phyloP scores from a whole-genome alignment of 441 rosid genomes.

The Aleurites moluccanus region DNA sequence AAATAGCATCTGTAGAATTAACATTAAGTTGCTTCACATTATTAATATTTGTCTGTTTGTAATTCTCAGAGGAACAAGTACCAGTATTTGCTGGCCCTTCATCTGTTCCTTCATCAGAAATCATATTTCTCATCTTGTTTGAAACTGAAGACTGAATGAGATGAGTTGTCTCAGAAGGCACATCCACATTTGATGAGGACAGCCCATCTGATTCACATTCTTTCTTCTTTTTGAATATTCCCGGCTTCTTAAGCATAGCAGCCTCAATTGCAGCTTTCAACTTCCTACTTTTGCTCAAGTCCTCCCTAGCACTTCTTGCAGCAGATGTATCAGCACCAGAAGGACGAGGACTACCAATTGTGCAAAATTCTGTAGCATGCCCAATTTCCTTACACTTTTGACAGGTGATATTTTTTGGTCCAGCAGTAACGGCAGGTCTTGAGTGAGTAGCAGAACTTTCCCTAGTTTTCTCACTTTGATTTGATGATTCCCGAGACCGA shows the following conservation, averaged over 20 bases:
- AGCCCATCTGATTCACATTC: conserved; percentile 51
- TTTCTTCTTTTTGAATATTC: conserved; percentile 59
- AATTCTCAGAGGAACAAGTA: conserved; percentile 36
- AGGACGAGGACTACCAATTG: conserved; percentile 37
- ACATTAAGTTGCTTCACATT: conserved; percentile 41
- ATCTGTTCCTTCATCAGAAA: conserved; percentile 45
- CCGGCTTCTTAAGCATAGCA: conserved; percentile 76
- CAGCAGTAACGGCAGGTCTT: conserved; percentile 40
- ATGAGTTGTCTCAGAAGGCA: conserved; percentile 42
- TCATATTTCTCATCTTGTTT: conserved; percentile 39
- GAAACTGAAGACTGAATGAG: conserved; percentile 49
- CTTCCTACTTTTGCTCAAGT: conserved; percentile 51
- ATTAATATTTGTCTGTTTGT: conserved; percentile 37
- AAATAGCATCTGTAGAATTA: conserved; percentile 33
- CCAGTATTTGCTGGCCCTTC: conserved; percentile 41
- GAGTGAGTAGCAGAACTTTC: conserved; percentile 47
- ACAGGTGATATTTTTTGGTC: conserved; percentile 45
- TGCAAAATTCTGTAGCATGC: conserved; percentile 57
- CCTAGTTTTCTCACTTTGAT: conserved; percentile 55
- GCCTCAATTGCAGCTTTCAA: conserved; percentile 83
- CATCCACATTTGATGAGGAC: conserved; percentile 40
- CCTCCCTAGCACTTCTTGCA: conserved; percentile 52
- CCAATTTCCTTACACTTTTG: conserved; percentile 59
- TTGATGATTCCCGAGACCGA: conserved; percentile 53
- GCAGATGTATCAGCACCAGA: conserved; percentile 50